Evolutionary conservation across 2,329 filamentous ascomycete genomes (phyloP).

Genomic region (Rugonectria rugulosa): DNA sequence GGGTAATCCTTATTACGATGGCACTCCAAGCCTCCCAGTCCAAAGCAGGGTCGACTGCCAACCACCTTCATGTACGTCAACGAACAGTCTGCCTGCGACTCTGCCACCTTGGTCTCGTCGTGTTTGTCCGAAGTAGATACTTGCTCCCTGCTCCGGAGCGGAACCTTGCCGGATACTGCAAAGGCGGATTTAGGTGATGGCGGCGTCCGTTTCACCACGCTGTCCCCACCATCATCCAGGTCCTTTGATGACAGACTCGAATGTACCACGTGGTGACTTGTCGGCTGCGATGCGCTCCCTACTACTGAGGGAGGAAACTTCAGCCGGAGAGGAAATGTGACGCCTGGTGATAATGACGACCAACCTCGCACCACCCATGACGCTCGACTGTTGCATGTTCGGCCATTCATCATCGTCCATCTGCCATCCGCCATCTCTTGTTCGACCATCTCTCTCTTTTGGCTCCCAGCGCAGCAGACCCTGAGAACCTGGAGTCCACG

Average conservation of each 20-base stretch:
- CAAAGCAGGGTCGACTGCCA: too few species aligned
- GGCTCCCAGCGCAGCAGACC: not conserved
- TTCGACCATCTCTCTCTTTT: not conserved
- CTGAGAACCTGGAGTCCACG: too few species aligned
- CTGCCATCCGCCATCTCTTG: too few species aligned
- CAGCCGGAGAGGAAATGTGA: constrained; percentile 22
- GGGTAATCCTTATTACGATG: constrained; percentile 25
- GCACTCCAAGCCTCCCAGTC: constrained; percentile 6
- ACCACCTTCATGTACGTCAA: constrained; percentile 33
- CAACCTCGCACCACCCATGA: constrained; percentile 19
- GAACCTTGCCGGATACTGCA: constrained; percentile 35
- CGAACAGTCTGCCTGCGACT: constrained; percentile 23
- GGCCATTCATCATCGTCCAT: too few species aligned
- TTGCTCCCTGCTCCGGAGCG: constrained; percentile 31
- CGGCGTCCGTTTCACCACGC: constrained; percentile 36
- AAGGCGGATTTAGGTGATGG: constrained; percentile 28
- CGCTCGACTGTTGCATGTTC: constrained; percentile 3
- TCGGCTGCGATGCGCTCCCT: constrained; percentile 21
- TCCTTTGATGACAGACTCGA: constrained; percentile 24
- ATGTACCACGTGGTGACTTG: constrained; percentile 30
- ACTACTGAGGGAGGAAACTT: constrained; percentile 22
- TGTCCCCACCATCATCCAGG: constrained; percentile 34
- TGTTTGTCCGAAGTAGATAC: constrained; percentile 21
- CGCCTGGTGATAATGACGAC: constrained; percentile 23
- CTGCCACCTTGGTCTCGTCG: constrained; percentile 17